Conservation (phyloP, 441 rosid genomes). For the Erodium moschatum region DNA sequence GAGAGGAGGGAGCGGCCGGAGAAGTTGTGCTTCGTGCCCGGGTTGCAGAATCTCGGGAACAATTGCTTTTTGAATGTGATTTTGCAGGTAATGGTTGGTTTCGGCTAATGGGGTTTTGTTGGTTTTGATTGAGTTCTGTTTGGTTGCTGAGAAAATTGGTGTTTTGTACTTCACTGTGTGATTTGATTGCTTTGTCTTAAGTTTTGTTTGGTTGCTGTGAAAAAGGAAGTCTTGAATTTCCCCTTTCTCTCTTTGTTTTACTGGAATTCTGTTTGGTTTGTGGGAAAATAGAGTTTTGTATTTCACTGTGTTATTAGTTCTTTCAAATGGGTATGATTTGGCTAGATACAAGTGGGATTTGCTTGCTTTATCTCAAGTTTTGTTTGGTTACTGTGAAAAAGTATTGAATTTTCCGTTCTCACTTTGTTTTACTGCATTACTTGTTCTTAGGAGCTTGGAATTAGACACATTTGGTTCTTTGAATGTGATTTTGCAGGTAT, state of each 20-base stretch:
- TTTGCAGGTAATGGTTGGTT: conserved; percentile 48
- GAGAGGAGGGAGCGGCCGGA: conserved; percentile 19
- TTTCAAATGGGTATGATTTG: background rate
- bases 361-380: background rate
- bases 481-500: too few relatives aligned
- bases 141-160: background rate
- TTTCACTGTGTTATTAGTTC: too few relatives aligned
- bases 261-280: too few relatives aligned
- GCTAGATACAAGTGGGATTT: background rate
- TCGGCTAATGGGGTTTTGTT: conserved; percentile 13
- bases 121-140: background rate
- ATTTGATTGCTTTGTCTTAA: too few relatives aligned
- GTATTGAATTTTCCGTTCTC: background rate
- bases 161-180: too few relatives aligned
- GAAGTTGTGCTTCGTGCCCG: conserved; percentile 44
- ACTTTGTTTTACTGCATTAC: too few relatives aligned
- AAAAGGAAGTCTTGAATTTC: background rate
- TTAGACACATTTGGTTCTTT: too few relatives aligned
- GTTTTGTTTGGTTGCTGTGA: background rate
- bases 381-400: background rate
- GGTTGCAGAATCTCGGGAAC: conserved; percentile 70
- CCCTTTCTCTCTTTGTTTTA: too few relatives aligned
- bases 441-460: too few relatives aligned
- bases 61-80: conserved; percentile 79
- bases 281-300: too few relatives aligned